These are phyloP conservation scores for Exophiala calicioides DNA, from an alignment of 2,329 filamentous ascomycete genomes.

Conservation along the genomic window DNA sequence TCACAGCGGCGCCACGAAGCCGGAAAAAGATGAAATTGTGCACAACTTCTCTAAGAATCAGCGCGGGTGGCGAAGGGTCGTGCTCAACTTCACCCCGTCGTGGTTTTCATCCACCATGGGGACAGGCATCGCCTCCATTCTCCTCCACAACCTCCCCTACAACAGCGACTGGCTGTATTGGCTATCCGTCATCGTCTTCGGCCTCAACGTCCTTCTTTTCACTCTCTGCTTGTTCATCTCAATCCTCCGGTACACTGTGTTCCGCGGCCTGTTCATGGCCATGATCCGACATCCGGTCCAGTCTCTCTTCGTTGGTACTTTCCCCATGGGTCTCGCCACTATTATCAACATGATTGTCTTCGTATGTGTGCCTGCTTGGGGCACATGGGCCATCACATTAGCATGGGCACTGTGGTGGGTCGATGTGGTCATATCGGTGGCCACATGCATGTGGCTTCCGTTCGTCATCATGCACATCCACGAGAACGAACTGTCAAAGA, in stretches of 20 bases:
- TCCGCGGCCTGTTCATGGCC: constrained; percentile 62
- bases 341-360: constrained; percentile 64
- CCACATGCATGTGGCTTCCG: constrained; percentile 47
- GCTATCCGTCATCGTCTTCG: constrained; percentile 57
- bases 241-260: constrained; percentile 60
- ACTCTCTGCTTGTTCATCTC: constrained; percentile 56
- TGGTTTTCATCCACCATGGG: constrained; percentile 66
- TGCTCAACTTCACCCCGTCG: constrained; percentile 55
- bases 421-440: constrained; percentile 47
- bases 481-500: constrained; percentile 51
- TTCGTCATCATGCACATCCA: constrained; percentile 45
- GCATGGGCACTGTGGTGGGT: constrained; percentile 55
- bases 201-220: constrained; percentile 61
- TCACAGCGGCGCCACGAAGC: background rate
- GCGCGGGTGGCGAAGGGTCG: constrained; percentile 23
- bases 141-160: constrained; percentile 65
- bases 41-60: constrained; percentile 37
- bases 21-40: constrained; percentile 9
- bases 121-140: constrained; percentile 65
- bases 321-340: constrained; percentile 66
- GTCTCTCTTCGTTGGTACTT: constrained; percentile 64
- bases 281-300: constrained; percentile 67
- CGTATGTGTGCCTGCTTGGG: constrained; percentile 59
- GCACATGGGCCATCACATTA: constrained; percentile 50
- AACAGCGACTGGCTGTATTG: constrained; percentile 57